Base-by-base conservation (phyloP, 306 rosid species). In the Purshia tridentata region DNA sequence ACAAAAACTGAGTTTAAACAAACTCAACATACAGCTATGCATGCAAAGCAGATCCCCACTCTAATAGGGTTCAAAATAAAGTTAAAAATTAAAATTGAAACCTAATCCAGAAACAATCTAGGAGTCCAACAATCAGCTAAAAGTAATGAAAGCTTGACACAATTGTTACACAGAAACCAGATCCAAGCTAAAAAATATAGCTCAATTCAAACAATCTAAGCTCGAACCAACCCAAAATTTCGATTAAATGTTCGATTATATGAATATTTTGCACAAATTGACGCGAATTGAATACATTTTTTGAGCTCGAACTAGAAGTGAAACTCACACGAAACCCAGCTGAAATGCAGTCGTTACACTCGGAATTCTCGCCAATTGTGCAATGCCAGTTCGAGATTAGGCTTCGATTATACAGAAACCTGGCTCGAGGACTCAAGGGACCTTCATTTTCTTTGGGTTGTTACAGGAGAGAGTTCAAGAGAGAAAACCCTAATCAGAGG, bases 351-450 rank as follows among this genome's bases (percentile, higher is more conserved):
- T 8, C 5, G 48, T 13, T 49, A 37, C 16, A 52, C 56, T 76
- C 49, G 57, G 19, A 20, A 65, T 22, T 46, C 16, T 39, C 29
- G 65, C 75, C 69, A 77, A 67, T 59, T 58, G 76, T 10, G 53
- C 16, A 23, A 65, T 51, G 73, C 56, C 67, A 72, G 60, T 70
- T 50, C 67, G 70, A 35, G 78, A 37, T 61, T 72, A 39, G 42
- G 15, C 56, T 66, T 72, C 67, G 78, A 56, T 69, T 51, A 51
- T 66, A 55, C 51, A 59, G 74, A 82, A 76, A 73, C 85, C 82
- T 71, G 79, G 66, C 56, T 20, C 35, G 51, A 81, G 69, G 56
- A 39, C 9, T 61, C 35, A 29, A 29, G 35, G 2, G 2, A 29
- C 1, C 2, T 29, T 29, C 2, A 29, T 29, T 29, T 29, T 29